Conservation (phyloP, 192 early-diverging fungal genomes). For the Kickxella alabastrina region DNA sequence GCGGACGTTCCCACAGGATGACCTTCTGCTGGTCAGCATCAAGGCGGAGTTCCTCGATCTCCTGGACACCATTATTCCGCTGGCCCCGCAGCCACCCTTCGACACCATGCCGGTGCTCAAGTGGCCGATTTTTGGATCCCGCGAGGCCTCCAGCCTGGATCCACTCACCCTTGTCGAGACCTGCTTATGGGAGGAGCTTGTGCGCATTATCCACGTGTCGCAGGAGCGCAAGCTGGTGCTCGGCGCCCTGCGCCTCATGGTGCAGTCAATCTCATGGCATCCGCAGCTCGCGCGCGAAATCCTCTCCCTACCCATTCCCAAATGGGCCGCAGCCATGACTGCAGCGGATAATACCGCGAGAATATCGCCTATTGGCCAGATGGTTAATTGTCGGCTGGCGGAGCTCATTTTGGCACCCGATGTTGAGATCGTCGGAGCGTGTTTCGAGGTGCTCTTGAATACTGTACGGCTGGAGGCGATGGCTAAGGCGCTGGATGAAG, state of each 20-base stretch:
- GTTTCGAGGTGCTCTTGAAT: conserved; percentile 47
- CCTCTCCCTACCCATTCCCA: conserved; percentile 27
- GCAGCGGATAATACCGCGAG: neutral
- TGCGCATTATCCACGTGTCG: conserved; percentile 25
- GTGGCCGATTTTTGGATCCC: conserved; percentile 29
- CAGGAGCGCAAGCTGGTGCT: conserved; percentile 36
- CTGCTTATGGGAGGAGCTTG: conserved; percentile 47
- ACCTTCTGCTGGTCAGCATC: neutral
- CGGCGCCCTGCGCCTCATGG: conserved; percentile 37
- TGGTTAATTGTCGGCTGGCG: conserved; percentile 24
- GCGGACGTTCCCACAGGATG: conserved; percentile 8
- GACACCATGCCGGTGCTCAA: conserved; percentile 12
- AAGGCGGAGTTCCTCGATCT: conserved; percentile 35
- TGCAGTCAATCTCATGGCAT: conserved; percentile 44
- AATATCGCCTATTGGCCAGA: conserved; percentile 11
- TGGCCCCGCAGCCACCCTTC: conserved; percentile 24
- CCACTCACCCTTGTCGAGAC: conserved; percentile 38
- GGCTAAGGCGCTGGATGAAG: conserved; percentile 39
- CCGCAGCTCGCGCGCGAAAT: conserved; percentile 48
- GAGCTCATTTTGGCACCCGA: conserved; percentile 44
- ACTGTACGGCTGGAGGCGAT: conserved; percentile 43
- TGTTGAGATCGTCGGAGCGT: conserved; percentile 25
- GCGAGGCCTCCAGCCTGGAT: conserved; percentile 19
- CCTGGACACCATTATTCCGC: conserved; percentile 38
- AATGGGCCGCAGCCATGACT: conserved; percentile 3